Percentiles rank a stretch among this genome's conserved stretches.
Conservation (phyloP, 1,284 basidiomycete species). For the Moesziomyces aphidis region DNA sequence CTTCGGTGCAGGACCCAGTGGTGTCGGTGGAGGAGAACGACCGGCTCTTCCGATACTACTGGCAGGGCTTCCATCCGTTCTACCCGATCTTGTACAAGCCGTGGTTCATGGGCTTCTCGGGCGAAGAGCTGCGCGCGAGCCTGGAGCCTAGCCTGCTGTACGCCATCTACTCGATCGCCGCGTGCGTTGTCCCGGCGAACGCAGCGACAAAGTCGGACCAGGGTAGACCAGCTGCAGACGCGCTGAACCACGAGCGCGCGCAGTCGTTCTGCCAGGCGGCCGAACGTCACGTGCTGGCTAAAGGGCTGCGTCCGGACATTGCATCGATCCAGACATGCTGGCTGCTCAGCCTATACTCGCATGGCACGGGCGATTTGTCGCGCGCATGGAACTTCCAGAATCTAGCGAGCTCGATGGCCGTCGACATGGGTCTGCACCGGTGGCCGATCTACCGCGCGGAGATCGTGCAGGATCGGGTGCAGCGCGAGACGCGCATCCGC, state of each 20-base stretch:
- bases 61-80: conserved; percentile 59
- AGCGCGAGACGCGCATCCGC: conserved; percentile 67
- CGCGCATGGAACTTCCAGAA: conserved; percentile 69
- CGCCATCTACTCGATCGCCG: conserved; percentile 57
- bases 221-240: conserved; percentile 4
- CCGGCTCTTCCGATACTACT: conserved; percentile 56
- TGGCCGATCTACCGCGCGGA: conserved; percentile 53
- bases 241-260: conserved; percentile 38
- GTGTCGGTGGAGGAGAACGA: conserved; percentile 46
- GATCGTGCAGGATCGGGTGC: conserved; percentile 52
- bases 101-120: conserved; percentile 41
- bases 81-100: conserved; percentile 64
- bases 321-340: conserved; percentile 68
- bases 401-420: conserved; percentile 68
- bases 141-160: conserved; percentile 51
- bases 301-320: conserved; percentile 49
- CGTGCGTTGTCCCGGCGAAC: conserved; percentile 47
- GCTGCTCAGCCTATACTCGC: conserved; percentile 69
- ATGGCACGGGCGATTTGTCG: conserved; percentile 69
- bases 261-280: conserved; percentile 45
- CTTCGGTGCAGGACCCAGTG: conserved; percentile 23
- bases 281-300: conserved; percentile 52
- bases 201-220: conserved; percentile 1
- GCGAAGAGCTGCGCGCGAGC: conserved; percentile 41
- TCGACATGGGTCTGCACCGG: conserved; percentile 69